Evolutionary conservation across 305 asterid species (phyloP), one percentile per base, ranked within the genome.

Genomic region (Fraxinus xanthoxyloides): DNA sequence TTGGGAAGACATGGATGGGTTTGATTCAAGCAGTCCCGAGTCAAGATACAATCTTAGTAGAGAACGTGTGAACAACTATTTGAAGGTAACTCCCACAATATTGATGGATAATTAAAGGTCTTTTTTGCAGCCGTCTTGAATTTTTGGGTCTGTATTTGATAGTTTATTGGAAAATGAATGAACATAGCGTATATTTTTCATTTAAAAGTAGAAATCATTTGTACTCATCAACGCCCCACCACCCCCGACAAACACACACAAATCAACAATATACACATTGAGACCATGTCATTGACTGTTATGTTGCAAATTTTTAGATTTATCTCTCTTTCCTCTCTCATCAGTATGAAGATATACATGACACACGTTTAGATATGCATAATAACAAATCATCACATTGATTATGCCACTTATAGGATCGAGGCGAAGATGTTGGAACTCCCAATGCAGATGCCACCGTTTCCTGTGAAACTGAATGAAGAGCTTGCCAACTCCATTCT

Each of bases 391-490:
- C 40, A 69, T 31, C 23, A 17, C 38, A 30, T 15, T 31, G 40
- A 69, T 69, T 28, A 15, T 69, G 75, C 75, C 19, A 28, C 34
- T 31, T 31, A 69, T 31, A 69, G 75, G 75, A 30, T 69, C 5
- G 24, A 69, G 75, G 75, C 0, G 7, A 30, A 69, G 9, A 69
- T 30, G 75, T 35, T 81, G 1, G 76, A 77, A 17, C 36, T 79
- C 54, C 63, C 86, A 83, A 84, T 83, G 79, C 85, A 79, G 77
- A 84, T 88, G 91, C 89, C 89, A 24, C 87, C 89, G 36, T 85
- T 88, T 31, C 83, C 85, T 2, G 89, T 87, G 23, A 77, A 84
- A 83, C 30, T 88, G 74, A 81, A 88, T 21, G 89, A 82, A 69
- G 85, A 84, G 61, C 85, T 88, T 32, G 84, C 86, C 6, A 83